A percentile compares a stretch with the other conserved stretches of the same genome.
phyloP scores from a whole-genome alignment of 1,284 basidiomycete species.

The Inonotus obliquus region DNA sequence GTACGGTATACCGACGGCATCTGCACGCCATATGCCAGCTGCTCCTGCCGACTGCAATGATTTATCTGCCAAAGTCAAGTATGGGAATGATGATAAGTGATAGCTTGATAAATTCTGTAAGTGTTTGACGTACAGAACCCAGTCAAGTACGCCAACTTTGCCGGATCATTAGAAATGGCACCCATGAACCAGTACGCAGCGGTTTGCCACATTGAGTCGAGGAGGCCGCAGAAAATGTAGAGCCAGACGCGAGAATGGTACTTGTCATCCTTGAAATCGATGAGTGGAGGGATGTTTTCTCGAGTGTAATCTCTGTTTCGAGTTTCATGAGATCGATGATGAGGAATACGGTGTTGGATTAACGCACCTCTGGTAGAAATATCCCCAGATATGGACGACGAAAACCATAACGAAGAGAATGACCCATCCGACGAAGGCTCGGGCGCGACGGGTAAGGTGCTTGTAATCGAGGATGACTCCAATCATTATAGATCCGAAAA shows the following conservation, averaged over 20 bases:
- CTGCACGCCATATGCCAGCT: constrained; percentile 35
- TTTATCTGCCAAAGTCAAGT: constrained; percentile 36
- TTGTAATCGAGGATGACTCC: constrained; percentile 28
- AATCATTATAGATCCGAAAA: constrained; percentile 35
- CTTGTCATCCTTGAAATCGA: constrained; percentile 28
- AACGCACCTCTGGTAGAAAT: constrained; percentile 61
- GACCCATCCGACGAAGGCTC: constrained; percentile 60
- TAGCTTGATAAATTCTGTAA: neutral
- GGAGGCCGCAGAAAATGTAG: constrained; percentile 37
- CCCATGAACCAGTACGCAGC: constrained; percentile 40
- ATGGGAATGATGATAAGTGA: too few relatives aligned
- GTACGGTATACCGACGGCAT: constrained; percentile 29
- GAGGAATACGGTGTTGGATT: neutral
- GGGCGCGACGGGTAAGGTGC: constrained; percentile 43
- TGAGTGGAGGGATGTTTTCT: constrained; percentile 28
- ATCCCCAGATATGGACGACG: constrained; percentile 62
- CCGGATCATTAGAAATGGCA: constrained; percentile 37
- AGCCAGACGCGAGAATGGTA: constrained; percentile 35
- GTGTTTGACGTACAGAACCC: constrained; percentile 33
- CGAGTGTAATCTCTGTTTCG: constrained; percentile 55
- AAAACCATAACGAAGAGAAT: constrained; percentile 59
- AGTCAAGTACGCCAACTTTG: constrained; percentile 37
- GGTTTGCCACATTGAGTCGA: constrained; percentile 44
- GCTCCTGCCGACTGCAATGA: constrained; percentile 34
- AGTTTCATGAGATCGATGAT: neutral